Base-by-base conservation (phyloP, 768 basidiomycete genomes). In the Rhizopogon salebrosus region DNA sequence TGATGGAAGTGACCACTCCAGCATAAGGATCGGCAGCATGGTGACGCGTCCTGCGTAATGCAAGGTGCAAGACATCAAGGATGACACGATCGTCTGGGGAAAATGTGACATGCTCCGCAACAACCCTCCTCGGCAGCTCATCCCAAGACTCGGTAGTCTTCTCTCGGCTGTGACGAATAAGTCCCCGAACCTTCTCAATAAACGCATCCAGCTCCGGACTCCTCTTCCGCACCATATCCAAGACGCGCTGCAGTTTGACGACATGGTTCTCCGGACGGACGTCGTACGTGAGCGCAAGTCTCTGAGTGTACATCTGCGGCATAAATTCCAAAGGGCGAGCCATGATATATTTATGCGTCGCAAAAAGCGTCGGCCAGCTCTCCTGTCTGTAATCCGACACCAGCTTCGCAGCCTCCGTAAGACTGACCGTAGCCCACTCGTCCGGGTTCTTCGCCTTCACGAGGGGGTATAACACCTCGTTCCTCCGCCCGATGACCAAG, bases 271-370 rank as follows among this genome's bases (percentile, higher is more conserved):
- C 64, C 0, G 91, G 87, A 2, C 91, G 83, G 27, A 93, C 79
- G 39, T 72, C 59, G 68, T 92, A 87, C 1, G 57, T 67, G 53
- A 83, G 81, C 3, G 69, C 68, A 20, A 67, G 56, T 23, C 78
- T 66, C 62, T 85, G 85, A 23, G 67, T 60, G 40, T 67, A 58
- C 10, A 68, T 61, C 20, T 77, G 67, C 3, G 83, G 77, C 16
- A 83, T 63, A 58, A 84, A 95, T 34, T 79, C 69, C 8, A 71
- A 41, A 2, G 79, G 61, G 18, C 76, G 62, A 6, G 71, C 64
- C 77, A 91, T 82, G 57, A 94, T 70, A 57, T 78, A 77, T 54
- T 80, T 80, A 67, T 94, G 89, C 0, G 82, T 62, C 13, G 76
- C 77, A 29, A 80, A 58, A 39, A 68, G 65, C n/a, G 75, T 76